Evolutionary conservation across 495 filamentous ascomycete genomes (phyloP).

Genomic region (Daldinia grandis): DNA sequence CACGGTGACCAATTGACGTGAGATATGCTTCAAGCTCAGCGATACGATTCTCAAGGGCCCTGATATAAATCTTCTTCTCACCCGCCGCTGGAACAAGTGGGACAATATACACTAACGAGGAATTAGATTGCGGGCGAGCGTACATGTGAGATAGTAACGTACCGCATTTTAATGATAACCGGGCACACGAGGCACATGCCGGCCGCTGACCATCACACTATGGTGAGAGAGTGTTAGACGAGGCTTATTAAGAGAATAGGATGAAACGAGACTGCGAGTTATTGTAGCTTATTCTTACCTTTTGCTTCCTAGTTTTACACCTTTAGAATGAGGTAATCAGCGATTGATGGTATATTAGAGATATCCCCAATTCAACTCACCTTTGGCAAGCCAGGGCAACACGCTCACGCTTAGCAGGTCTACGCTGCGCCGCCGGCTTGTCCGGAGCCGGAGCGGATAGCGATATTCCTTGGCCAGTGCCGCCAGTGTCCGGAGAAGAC

Average conservation of each 20-base stretch:
- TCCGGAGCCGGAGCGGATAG: slow-evolving; percentile 18
- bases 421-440: slow-evolving; percentile 31
- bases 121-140: slow-evolving; percentile 1
- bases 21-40: slow-evolving; percentile 45
- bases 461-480: slow-evolving; percentile 19
- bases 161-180: slow-evolving; percentile 45
- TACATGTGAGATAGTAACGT: slow-evolving; percentile 6
- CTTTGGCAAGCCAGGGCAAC: slow-evolving; percentile 47
- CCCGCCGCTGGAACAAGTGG: slow-evolving; percentile 42
- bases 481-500: slow-evolving; percentile 35
- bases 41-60: slow-evolving; percentile 46
- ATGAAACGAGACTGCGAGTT: not conserved
- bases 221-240: slow-evolving; percentile 16
- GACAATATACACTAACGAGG: slow-evolving; percentile 37
- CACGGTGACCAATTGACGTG: slow-evolving; percentile 32
- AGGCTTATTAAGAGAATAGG: not conserved
- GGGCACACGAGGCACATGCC: slow-evolving; percentile 42
- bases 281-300: slow-evolving; percentile 27
- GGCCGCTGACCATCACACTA: slow-evolving; percentile 47
- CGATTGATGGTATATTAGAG: not conserved
- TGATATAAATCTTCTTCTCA: slow-evolving; percentile 48
- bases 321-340: slow-evolving; percentile 24
- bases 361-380: slow-evolving; percentile 1
- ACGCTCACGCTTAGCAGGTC: slow-evolving; percentile 42
- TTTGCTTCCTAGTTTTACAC: slow-evolving; percentile 48